phyloP scores from a whole-genome alignment of 2,329 filamentous ascomycete genomes.

The Nakataea oryzae region DNA sequence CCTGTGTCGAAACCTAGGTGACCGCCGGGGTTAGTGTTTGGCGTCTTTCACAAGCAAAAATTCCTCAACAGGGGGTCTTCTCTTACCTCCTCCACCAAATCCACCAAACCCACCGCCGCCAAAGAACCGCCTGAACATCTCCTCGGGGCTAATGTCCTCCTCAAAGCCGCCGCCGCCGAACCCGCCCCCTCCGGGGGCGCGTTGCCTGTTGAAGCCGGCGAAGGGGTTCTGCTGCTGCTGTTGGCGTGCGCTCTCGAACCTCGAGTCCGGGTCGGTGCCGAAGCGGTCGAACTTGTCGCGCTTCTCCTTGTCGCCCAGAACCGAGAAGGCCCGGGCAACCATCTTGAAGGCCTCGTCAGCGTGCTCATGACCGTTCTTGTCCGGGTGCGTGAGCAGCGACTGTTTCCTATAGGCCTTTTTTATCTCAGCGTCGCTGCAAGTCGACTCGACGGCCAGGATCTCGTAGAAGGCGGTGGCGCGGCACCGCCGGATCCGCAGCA shows the following conservation, averaged over 20 bases:
- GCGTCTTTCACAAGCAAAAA: neutral
- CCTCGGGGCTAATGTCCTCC: conserved; percentile 90
- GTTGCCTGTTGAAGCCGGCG: conserved; percentile 41
- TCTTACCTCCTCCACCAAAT: conserved; percentile 1
- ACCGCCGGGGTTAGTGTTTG: conserved; percentile 2
- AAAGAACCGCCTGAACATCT: conserved; percentile 96
- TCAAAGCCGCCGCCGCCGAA: conserved; percentile 52
- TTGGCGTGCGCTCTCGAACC: conserved; percentile 56
- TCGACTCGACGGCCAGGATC: conserved; percentile 66
- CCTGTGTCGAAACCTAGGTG: conserved; percentile 57
- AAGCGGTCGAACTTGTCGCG: conserved; percentile 78
- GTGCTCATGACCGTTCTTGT: conserved; percentile 94
- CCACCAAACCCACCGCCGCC: conserved; percentile 61
- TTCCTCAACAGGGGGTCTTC: neutral
- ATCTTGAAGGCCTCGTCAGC: conserved; percentile 98
- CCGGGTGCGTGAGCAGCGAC: conserved; percentile 88
- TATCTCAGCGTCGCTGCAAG: conserved; percentile 71
- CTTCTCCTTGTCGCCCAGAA: conserved; percentile 90
- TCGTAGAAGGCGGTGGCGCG: conserved; percentile 87
- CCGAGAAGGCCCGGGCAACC: conserved; percentile 87
- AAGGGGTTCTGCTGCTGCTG: conserved; percentile 47
- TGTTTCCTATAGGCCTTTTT: conserved; percentile 97
- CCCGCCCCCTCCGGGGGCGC: conserved; percentile 35
- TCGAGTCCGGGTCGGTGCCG: conserved; percentile 84
- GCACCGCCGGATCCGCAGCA: conserved; percentile 80